Conservation (phyloP, 2,329 filamentous ascomycete species). For the Talaromyces verruculosus region DNA sequence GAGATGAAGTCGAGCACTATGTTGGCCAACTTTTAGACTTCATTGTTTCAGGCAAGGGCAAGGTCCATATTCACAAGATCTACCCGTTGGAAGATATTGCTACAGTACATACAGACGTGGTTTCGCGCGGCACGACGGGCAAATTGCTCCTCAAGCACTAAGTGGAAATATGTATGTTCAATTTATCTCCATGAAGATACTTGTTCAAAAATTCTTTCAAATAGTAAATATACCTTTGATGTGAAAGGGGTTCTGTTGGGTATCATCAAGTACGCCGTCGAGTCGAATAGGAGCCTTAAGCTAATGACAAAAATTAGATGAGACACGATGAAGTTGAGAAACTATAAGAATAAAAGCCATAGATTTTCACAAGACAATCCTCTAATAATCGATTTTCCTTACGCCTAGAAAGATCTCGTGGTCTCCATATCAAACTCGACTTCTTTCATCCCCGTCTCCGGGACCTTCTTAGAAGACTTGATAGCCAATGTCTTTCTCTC, state of each 20-base stretch:
- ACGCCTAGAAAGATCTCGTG: background rate
- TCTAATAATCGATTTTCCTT: background rate
- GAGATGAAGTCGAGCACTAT: background rate
- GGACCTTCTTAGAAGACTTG: background rate
- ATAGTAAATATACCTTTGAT: background rate
- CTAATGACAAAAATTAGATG: background rate
- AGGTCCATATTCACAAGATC: background rate
- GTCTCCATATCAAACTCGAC: constrained; percentile 3
- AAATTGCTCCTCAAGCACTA: constrained; percentile 6
- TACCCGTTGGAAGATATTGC: background rate
- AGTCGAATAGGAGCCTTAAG: background rate
- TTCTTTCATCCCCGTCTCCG: background rate
- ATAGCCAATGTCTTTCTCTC: background rate
- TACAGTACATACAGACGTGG: background rate
- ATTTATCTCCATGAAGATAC: background rate
- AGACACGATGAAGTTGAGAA: background rate
- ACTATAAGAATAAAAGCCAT: background rate
- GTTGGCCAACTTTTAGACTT: background rate
- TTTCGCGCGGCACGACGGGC: background rate
- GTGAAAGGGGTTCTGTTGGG: background rate
- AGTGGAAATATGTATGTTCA: background rate
- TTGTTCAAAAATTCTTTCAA: background rate
- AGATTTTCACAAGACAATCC: background rate
- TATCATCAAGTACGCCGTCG: background rate
- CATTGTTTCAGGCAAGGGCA: background rate